Evolutionary conservation across 306 rosid genomes (phyloP).

Genomic region (Gillenia trifoliata): DNA sequence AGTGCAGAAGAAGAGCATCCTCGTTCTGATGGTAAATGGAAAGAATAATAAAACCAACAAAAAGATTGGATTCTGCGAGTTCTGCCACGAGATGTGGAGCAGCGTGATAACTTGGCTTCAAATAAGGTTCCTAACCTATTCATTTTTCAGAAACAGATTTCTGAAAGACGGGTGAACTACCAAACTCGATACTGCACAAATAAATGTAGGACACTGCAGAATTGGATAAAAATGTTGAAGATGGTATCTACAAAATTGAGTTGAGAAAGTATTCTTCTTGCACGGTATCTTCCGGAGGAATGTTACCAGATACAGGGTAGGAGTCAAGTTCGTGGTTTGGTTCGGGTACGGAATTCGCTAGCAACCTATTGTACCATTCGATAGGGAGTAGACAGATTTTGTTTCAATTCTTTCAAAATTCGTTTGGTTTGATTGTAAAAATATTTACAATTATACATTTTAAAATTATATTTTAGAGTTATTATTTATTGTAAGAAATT

Average conservation of each 20-base stretch:
- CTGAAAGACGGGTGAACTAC: background rate
- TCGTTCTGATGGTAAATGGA: conserved; percentile 32
- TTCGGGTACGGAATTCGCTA: too few relatives aligned
- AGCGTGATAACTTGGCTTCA: background rate
- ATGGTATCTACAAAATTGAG: too few relatives aligned
- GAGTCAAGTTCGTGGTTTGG: too few relatives aligned
- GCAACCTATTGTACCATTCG: too few relatives aligned
- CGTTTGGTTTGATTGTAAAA: too few relatives aligned
- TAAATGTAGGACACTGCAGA: background rate
- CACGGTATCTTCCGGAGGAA: background rate
- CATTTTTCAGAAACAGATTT: background rate
- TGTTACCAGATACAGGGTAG: too few relatives aligned
- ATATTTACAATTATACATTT: too few relatives aligned
- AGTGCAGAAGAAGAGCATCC: conserved; percentile 25
- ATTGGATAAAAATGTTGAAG: background rate
- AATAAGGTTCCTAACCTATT: background rate
- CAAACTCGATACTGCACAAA: background rate
- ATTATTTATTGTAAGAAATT: too few relatives aligned
- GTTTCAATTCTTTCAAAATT: too few relatives aligned
- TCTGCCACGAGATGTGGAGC: background rate
- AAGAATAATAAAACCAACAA: conserved; percentile 1
- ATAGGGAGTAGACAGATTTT: too few relatives aligned
- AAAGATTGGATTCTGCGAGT: background rate
- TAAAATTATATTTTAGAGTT: too few relatives aligned
- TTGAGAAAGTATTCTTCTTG: background rate